These are phyloP conservation scores for Pichia sp. DNA, from an alignment of 1,139 yeast species.

Conservation along the genomic window DNA sequence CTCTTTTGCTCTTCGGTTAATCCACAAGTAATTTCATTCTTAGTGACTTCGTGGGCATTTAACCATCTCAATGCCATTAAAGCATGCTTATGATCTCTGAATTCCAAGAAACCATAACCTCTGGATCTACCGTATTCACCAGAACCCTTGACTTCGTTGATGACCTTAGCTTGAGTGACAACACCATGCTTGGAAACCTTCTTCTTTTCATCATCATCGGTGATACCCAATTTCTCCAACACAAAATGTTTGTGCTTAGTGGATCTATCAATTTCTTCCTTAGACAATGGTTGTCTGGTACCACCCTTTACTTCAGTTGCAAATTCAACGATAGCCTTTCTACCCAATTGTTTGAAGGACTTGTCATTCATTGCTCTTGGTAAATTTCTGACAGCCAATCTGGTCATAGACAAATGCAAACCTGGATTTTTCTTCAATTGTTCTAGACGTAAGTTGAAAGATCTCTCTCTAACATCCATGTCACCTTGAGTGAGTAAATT, in stretches of 20 bases:
- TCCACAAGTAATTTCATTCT: slow-evolving; percentile 66
- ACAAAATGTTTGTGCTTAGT: slow-evolving; percentile 45
- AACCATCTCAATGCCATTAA: slow-evolving; percentile 97
- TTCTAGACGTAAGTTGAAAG: slow-evolving; percentile 78
- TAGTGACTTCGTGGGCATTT: slow-evolving; percentile 82
- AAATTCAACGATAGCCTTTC: slow-evolving; percentile 92
- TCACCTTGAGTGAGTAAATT: slow-evolving; percentile 61
- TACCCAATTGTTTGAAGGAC: slow-evolving; percentile 82
- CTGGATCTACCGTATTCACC: slow-evolving; percentile 87
- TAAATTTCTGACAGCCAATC: slow-evolving; percentile 87
- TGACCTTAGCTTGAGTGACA: slow-evolving; percentile 87
- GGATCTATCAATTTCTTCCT: slow-evolving; percentile 84
- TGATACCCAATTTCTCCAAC: slow-evolving; percentile 29
- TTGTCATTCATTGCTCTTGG: slow-evolving; percentile 91
- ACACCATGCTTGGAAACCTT: slow-evolving; percentile 73
- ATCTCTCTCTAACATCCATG: slow-evolving; percentile 81
- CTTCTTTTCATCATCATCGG: slow-evolving; percentile 48
- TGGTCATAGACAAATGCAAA: slow-evolving; percentile 82
- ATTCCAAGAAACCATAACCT: slow-evolving; percentile 95
- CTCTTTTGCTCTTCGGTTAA: slow-evolving; percentile 62
- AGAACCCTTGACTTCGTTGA: slow-evolving; percentile 84
- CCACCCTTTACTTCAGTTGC: slow-evolving; percentile 83
- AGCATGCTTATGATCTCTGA: slow-evolving; percentile 87
- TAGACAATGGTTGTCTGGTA: slow-evolving; percentile 75
- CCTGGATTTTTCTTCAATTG: slow-evolving; percentile 89